These are phyloP conservation scores for Vaccinium darrowii DNA, from an alignment of 148 eudicot genomes.

Conservation along the genomic window DNA sequence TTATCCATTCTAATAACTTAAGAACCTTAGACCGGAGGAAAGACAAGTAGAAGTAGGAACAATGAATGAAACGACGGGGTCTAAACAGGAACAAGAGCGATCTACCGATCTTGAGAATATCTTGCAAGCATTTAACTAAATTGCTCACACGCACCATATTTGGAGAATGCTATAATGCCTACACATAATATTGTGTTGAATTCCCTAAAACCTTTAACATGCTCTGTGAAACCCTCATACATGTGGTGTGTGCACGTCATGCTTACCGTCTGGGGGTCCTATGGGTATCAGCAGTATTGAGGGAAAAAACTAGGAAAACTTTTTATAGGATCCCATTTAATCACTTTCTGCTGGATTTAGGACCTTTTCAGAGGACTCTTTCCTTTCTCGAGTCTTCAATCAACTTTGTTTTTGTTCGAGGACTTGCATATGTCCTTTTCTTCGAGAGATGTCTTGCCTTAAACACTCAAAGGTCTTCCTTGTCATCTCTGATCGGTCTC, in stretches of 20 bases:
- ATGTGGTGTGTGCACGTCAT: neutral
- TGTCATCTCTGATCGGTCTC: neutral
- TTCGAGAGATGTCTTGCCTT: neutral
- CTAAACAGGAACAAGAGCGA: no score
- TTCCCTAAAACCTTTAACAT: neutral
- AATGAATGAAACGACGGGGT: no score
- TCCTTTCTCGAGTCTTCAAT: neutral
- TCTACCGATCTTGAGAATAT: no score
- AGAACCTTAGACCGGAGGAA: no score
- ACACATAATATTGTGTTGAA: neutral
- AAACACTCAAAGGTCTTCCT: neutral
- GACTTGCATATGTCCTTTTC: neutral
- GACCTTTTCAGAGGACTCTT: neutral
- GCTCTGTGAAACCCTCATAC: neutral
- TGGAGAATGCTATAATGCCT: neutral
- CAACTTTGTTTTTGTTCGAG: neutral
- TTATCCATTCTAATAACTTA: no score
- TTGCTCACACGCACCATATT: no score
- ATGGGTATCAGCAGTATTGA: neutral
- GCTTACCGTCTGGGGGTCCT: neutral
- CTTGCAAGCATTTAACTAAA: no score
- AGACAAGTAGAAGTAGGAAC: no score
- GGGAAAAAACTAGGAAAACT: neutral
- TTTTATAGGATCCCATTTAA: neutral
- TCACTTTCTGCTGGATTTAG: neutral